Percentiles rank a stretch among this genome's conserved stretches.
Evolutionary conservation across 2,329 filamentous ascomycete genomes (phyloP).

Genomic region (Xylaria sp.): DNA sequence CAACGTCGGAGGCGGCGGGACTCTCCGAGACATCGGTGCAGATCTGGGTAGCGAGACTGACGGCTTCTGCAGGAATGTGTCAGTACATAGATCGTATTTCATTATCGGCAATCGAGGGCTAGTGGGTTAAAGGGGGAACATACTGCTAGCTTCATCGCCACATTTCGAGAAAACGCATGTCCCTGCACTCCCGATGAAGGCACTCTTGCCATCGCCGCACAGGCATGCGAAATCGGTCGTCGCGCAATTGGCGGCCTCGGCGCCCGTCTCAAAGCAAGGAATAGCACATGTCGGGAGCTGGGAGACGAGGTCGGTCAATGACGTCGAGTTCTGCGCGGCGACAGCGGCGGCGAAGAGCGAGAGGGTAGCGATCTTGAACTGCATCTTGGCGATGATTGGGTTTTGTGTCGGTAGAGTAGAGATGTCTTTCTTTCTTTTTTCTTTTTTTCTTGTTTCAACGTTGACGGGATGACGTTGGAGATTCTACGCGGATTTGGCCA

Average conservation of each 20-base stretch:
- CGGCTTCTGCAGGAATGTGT: slow-evolving; percentile 36
- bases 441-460: not conserved
- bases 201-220: slow-evolving; percentile 42
- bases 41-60: slow-evolving; percentile 44
- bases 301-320: slow-evolving; percentile 46
- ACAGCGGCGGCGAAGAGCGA: slow-evolving; percentile 35
- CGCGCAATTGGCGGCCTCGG: slow-evolving; percentile 42
- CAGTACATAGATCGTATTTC: not conserved
- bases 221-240: slow-evolving; percentile 48
- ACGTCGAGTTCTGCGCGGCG: slow-evolving; percentile 40
- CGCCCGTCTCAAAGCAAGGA: slow-evolving; percentile 42
- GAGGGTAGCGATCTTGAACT: slow-evolving; percentile 32
- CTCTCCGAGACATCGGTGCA: slow-evolving; percentile 43
- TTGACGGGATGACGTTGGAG: not conserved
- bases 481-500: slow-evolving; percentile 22
- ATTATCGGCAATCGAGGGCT: not conserved
- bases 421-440: not conserved
- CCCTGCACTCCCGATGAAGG: slow-evolving; percentile 43
- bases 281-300: slow-evolving; percentile 48
- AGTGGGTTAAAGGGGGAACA: slow-evolving; percentile 6
- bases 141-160: slow-evolving; percentile 44
- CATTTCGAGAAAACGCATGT: slow-evolving; percentile 43
- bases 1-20: slow-evolving; percentile 44
- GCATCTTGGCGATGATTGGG: slow-evolving; percentile 27
- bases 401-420: not conserved